Base-by-base conservation (phyloP, 805 yeast genomes). In the Yarrowia divulgata region DNA sequence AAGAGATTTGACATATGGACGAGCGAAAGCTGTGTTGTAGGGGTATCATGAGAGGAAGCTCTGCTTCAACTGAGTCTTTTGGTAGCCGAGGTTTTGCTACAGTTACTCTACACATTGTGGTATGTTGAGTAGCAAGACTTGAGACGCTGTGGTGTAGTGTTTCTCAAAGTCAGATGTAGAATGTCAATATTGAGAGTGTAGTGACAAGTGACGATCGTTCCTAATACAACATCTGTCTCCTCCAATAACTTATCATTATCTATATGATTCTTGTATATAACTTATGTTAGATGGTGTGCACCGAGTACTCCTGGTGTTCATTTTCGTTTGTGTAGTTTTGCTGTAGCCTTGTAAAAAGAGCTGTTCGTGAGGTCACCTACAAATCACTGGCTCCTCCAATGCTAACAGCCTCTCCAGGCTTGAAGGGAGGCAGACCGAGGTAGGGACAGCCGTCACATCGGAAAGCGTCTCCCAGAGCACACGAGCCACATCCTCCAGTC, bases 361-460 rank as follows among this genome's bases (percentile, higher is more conserved):
- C 29, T 23, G 29, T 23, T 23, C 29, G 29, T 23, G 29, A 2
- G 29, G 29, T 23, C 29, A 23, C 29, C 29, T 39, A 63, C 48
- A 63, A 6, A 19, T 63, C 68, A 3, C 39, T 46, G 7, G 43
- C 50, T 85, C 74, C 85, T 3, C 57, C 92, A 72, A 94, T 80
- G 40, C 89, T 88, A 68, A 95, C 87, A 12, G 88, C 88, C 80
- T 95, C 97, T 67, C 99, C 99, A 0, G 98, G 99, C 80, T 93
- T 93, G 85, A 95, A 95, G 3, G 99, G 98, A 16, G 99, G 99
- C 57, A 95, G 82, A 0, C 99, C 99, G 73, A 95, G 81, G 79
- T 89, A 95, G 48, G 99, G 99, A 80, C 99, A 95, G 1, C 98
- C 98, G 73, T 93, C 97, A 79, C 99, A 95, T 76, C 99, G 84